Conservation (phyloP, 805 yeast genomes). For the Zygoascus bituminiphila region DNA sequence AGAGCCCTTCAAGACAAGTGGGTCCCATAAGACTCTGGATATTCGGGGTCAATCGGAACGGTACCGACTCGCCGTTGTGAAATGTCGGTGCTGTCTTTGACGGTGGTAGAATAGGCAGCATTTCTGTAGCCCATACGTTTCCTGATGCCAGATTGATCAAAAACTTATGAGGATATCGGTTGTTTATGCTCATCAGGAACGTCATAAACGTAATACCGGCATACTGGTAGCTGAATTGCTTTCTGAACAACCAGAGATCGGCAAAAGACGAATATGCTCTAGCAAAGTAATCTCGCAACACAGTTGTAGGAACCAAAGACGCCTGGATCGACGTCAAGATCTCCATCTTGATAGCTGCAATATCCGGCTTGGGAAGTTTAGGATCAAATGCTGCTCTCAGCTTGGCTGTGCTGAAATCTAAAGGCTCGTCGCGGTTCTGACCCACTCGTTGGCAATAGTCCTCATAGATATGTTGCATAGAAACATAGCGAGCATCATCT, state of each 20-base stretch:
- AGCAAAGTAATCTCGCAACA: conserved; percentile 70
- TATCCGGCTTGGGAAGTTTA: conserved; percentile 85
- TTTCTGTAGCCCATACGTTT: conserved; percentile 86
- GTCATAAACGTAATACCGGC: conserved; percentile 90
- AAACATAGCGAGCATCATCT: conserved; percentile 68
- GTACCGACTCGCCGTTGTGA: conserved; percentile 86
- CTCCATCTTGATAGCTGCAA: conserved; percentile 81
- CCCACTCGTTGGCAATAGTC: conserved; percentile 67
- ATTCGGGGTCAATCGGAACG: conserved; percentile 94
- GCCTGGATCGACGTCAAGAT: conserved; percentile 86
- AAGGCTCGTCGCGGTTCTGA: conserved; percentile 79
- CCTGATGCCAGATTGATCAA: conserved; percentile 77
- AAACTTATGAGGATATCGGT: conserved; percentile 90
- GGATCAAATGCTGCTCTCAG: conserved; percentile 90
- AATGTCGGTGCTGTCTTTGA: conserved; percentile 68
- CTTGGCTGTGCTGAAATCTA: conserved; percentile 77
- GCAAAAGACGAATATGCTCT: conserved; percentile 67
- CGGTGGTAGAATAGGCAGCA: conserved; percentile 59
- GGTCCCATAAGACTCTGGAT: conserved; percentile 91
- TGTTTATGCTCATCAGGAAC: conserved; percentile 87
- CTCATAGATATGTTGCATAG: conserved; percentile 80
- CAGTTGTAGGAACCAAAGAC: conserved; percentile 73
- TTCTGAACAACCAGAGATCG: conserved; percentile 95
- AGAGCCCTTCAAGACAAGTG: conserved; percentile 84
- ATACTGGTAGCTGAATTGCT: conserved; percentile 89